A percentile compares a stretch with the other conserved stretches of the same genome.
These are phyloP conservation scores for Chytriomyces confervae DNA, from an alignment of 192 early-diverging fungal species.

Conservation along the genomic window DNA sequence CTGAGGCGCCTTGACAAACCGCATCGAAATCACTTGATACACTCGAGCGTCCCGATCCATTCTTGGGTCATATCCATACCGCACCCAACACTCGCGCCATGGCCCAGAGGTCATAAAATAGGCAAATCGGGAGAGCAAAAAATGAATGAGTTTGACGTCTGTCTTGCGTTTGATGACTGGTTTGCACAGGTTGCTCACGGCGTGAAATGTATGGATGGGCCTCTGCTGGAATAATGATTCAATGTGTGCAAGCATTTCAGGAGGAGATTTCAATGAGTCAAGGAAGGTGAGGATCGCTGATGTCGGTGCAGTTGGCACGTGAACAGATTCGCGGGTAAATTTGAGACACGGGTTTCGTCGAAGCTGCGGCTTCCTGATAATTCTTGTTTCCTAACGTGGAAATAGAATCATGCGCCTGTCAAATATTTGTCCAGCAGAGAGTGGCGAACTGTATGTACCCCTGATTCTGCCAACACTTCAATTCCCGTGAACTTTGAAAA, in stretches of 20 bases:
- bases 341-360: slow-evolving; percentile 29
- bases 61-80: slow-evolving; percentile 53
- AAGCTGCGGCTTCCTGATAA: slow-evolving; percentile 27
- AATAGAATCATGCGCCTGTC: no score
- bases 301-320: slow-evolving; percentile 3
- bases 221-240: slow-evolving; percentile 33
- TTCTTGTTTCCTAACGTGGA: no score
- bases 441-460: no score
- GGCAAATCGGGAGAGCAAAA: slow-evolving; percentile 35
- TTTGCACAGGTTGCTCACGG: slow-evolving; percentile 37
- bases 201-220: slow-evolving; percentile 46
- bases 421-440: no score
- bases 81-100: slow-evolving; percentile 48
- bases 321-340: slow-evolving; percentile 17
- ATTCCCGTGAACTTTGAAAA: background rate
- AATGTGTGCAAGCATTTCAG: slow-evolving; percentile 16
- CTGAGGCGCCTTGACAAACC: slow-evolving; percentile 37
- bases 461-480: no score
- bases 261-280: background rate
- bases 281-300: slow-evolving; percentile 27
- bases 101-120: slow-evolving; percentile 40
- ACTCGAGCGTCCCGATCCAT: slow-evolving; percentile 37
- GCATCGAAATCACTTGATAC: slow-evolving; percentile 45
- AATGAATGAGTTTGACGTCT: slow-evolving; percentile 20
- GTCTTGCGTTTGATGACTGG: slow-evolving; percentile 1